These are phyloP conservation scores for Hypoxylon rubiginosum DNA, from an alignment of 2,329 filamentous ascomycete genomes.

Conservation along the genomic window DNA sequence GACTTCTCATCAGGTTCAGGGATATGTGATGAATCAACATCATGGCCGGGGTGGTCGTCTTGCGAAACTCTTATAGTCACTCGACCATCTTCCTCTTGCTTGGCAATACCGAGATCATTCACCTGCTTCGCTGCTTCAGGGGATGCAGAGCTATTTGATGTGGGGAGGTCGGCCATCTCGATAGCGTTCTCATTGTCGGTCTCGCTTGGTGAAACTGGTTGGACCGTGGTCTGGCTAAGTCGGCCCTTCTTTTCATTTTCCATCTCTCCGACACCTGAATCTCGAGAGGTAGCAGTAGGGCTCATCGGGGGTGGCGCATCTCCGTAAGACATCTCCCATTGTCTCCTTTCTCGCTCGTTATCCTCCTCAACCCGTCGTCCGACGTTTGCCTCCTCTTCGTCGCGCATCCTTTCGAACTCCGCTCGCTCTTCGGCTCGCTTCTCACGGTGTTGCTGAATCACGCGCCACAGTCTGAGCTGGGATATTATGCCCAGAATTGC, in stretches of 20 bases:
- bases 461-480: slow-evolving; percentile 87
- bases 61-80: slow-evolving; percentile 67
- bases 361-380: slow-evolving; percentile 75
- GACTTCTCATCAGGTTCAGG: slow-evolving; percentile 52
- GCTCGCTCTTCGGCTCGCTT: slow-evolving; percentile 64
- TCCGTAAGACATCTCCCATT: slow-evolving; percentile 86
- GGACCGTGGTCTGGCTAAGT: slow-evolving; percentile 53
- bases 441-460: slow-evolving; percentile 75
- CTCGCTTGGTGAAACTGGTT: slow-evolving; percentile 52
- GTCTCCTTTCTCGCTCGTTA: slow-evolving; percentile 71
- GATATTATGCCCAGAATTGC: slow-evolving; percentile 82
- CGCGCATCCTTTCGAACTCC: slow-evolving; percentile 61
- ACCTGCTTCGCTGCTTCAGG: slow-evolving; percentile 30
- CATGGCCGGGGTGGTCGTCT: slow-evolving; percentile 60
- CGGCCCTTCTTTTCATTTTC: slow-evolving; percentile 58
- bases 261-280: slow-evolving; percentile 66
- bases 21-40: slow-evolving; percentile 29
- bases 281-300: slow-evolving; percentile 56
- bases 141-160: slow-evolving; percentile 45
- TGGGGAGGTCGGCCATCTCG: slow-evolving; percentile 67
- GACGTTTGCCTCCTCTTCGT: slow-evolving; percentile 74
- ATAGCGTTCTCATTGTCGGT: slow-evolving; percentile 61
- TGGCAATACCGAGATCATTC: slow-evolving; percentile 58
- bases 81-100: slow-evolving; percentile 58
- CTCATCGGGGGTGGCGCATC: slow-evolving; percentile 56